Evolutionary conservation across 1,284 basidiomycete species (phyloP), one percentile per base, ranked within the genome.

Genomic region (Xerocomus minutiporus): DNA sequence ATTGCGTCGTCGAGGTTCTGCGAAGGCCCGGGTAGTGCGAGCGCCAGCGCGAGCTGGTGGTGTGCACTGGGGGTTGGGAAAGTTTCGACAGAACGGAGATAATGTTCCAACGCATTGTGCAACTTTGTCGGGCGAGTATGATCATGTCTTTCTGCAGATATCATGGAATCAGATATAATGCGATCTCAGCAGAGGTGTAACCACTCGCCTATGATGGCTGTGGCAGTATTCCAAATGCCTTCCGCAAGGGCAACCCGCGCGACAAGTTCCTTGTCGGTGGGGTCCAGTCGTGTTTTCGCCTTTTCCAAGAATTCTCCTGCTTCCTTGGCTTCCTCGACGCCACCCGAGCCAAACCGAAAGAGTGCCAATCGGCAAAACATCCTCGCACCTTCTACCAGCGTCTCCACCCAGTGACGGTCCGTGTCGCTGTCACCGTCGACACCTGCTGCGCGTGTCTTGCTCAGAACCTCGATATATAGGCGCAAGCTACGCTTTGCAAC

Each of bases 401-500:
- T 80, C 53, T 83, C 76, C 5, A 93, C 81, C 80, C 92, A 94
- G 43, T 78, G 68, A 11, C 65, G 64, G 57, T 90, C 81, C 0
- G 77, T 78, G 61, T 93, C 84, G 17, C 63, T 63, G 39, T 78
- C 76, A 28, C 75, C 75, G n/a, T 74, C 72, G 12, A 68, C 62
- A 34, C 67, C 67, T 17, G 74, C 74, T 41, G 69, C 65, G 4
- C 63, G 69, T 15, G 88, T 84, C 62, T 93, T 95, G 49, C 84
- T 77, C 11, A 93, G 88, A 11, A 95, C 78, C 61, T 91, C 84
- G n/a, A 88, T 78, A 63, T 97, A 97, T 29, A 97, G 73, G 42
- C 81, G 77, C 44, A 96, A 76, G 0, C 86, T 88, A 29, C 89
- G 82, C 58, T 81, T 83, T 1, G 93, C 91, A 25, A 93, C 80